Conservation (phyloP, 768 basidiomycete genomes). For the Agrocybe praecox region DNA sequence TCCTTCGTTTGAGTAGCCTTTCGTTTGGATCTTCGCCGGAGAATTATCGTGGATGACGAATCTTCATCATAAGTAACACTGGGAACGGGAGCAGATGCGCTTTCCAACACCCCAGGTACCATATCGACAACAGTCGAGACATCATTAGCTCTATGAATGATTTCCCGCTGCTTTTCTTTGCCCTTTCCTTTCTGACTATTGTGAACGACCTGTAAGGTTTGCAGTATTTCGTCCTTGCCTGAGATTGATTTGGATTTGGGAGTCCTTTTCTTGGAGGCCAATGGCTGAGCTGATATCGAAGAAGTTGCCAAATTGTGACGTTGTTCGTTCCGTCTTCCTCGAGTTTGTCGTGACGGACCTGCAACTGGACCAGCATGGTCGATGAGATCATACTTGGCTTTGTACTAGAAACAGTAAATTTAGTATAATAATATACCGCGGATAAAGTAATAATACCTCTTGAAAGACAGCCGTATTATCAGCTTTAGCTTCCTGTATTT, state of each 20-base stretch:
- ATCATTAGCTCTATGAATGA: background rate
- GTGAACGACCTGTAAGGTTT: constrained; percentile 22
- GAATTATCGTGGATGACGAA: background rate
- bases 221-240: constrained; percentile 28
- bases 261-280: constrained; percentile 19
- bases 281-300: constrained; percentile 25
- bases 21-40: background rate
- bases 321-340: constrained; percentile 58
- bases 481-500: constrained; percentile 62
- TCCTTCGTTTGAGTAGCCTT: background rate
- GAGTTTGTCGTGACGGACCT: constrained; percentile 60
- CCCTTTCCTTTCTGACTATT: constrained; percentile 23
- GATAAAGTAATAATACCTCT: constrained; percentile 51
- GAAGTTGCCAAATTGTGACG: constrained; percentile 41
- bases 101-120: background rate
- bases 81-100: constrained; percentile 4
- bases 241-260: constrained; percentile 25
- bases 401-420: constrained; percentile 46
- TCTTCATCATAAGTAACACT: background rate
- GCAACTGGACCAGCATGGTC: constrained; percentile 43
- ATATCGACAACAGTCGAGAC: background rate
- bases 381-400: constrained; percentile 62
- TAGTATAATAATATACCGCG: background rate
- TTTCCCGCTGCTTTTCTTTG: constrained; percentile 28
- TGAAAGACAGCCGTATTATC: constrained; percentile 76